Percentiles rank a stretch among this genome's conserved stretches.
Conservation (phyloP, 2,329 filamentous ascomycete species). For the Sporothrix euskadiensis region DNA sequence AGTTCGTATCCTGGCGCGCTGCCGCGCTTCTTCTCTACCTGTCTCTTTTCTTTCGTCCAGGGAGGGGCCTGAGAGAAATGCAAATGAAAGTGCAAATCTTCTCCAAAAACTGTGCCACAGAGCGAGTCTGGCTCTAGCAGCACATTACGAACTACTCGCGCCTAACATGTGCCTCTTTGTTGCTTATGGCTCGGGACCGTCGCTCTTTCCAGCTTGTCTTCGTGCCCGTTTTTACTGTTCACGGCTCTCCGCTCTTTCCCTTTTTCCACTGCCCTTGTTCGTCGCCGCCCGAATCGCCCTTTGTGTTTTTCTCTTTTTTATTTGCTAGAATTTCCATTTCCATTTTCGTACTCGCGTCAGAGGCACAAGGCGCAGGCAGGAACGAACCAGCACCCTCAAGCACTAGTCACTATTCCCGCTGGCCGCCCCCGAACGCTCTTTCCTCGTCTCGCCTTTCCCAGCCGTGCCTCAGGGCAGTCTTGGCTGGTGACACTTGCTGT, state of each 20-base stretch:
- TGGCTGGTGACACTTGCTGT: constrained; percentile 28
- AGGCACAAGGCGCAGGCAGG: not conserved
- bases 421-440: not conserved
- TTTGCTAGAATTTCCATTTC: too few species aligned
- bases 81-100: not conserved
- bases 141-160: not conserved
- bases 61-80: too few species aligned
- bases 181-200: not conserved
- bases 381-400: not conserved
- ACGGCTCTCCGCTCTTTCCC: not conserved
- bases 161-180: not conserved
- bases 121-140: not conserved
- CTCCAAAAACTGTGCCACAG: not conserved
- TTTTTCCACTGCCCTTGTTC: not conserved
- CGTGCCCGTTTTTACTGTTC: not conserved
- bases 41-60: not conserved
- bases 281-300: not conserved
- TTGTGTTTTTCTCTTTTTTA: not conserved
- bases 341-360: not conserved
- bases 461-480: constrained; percentile 21
- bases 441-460: constrained; percentile 20
- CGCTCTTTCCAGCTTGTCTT: not conserved
- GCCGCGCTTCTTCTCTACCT: not conserved
- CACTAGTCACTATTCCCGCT: not conserved
- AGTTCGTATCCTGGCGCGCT: not conserved